Evolutionary conservation across 208 protist genomes (phyloP), one percentile per base, ranked within the genome.

Genomic region (Porcisia hertigi): DNA sequence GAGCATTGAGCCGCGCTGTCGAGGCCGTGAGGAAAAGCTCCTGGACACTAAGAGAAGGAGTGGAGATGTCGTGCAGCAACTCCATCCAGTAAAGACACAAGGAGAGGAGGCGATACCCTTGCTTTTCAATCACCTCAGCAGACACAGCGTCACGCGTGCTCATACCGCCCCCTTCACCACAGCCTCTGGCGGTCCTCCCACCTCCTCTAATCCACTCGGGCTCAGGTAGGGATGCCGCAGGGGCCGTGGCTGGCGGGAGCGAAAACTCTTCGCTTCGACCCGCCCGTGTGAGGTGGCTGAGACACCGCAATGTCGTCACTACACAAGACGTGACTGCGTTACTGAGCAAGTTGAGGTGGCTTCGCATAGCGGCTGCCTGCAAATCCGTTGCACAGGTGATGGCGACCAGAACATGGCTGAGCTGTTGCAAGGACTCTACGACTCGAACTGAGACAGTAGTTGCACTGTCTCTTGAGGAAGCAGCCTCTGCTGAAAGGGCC

Each of bases 31-130:
- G 59, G 34, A 78, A 82, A 36, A 78, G 59, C 43, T 41, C 55
- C 23, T 64, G 30, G 41, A 75, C 57, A 53, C 55, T 66, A 34
- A 78, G 30, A 43, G 59, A 70, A 11, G 78, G 67, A 55, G 63
- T 41, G 9, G 64, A n/a, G 11, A 66, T 63, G 12, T 62, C 73
- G 23, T 78, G 66, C 36, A 73, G 36, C 47, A 75, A 14, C 53
- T 78, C 73, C 69, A 82, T 71, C 78, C 78, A 82, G 55, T 78
- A 82, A 30, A 82, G 66, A 1, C 78, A 43, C 4, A 82, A 69
- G 23, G 73, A 78, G 12, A 82, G 59, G 16, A 82, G 67, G n/a
- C 78, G 72, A 62, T 73, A 78, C 58, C 58, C 73, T 57, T 78
- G 78, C 36, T 66, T 60, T 67, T 78, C 66, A 2, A 78, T 73